phyloP scores from a whole-genome alignment of 1,139 yeast genomes.

The Yamadazyma songkhlaensis region DNA sequence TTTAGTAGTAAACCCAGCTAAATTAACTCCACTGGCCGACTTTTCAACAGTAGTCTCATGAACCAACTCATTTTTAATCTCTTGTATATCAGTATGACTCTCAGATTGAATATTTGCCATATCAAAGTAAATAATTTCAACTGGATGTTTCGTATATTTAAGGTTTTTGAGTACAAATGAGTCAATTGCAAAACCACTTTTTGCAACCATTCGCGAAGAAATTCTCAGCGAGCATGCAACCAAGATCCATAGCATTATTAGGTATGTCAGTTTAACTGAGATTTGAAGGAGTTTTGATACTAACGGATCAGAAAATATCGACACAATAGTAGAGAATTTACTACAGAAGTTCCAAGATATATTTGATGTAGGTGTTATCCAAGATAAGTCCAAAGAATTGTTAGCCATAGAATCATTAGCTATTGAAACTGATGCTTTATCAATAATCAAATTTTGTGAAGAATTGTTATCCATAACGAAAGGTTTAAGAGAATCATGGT shows the following conservation, averaged over 20 bases:
- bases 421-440: conserved; percentile 51
- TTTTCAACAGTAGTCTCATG: conserved; percentile 9
- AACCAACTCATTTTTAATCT: conserved; percentile 2
- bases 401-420: conserved; percentile 55
- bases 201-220: conserved; percentile 4
- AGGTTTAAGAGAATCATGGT: conserved; percentile 54
- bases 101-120: background rate
- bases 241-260: conserved; percentile 41
- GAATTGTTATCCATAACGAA: conserved; percentile 50
- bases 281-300: conserved; percentile 6
- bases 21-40: conserved; percentile 8
- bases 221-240: conserved; percentile 29
- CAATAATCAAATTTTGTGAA: conserved; percentile 51
- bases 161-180: background rate
- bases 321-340: conserved; percentile 39
- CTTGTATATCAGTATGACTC: background rate
- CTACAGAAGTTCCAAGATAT: conserved; percentile 44
- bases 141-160: too few species aligned
- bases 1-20: background rate
- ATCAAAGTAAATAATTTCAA: too few species aligned
- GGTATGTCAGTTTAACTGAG: conserved; percentile 27
- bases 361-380: conserved; percentile 40
- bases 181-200: conserved; percentile 4
- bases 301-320: conserved; percentile 36
- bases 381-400: conserved; percentile 49